Evolutionary conservation across 768 basidiomycete species (phyloP), one percentile per base, ranked within the genome.

Genomic region (Phaeotremella skinneri): DNA sequence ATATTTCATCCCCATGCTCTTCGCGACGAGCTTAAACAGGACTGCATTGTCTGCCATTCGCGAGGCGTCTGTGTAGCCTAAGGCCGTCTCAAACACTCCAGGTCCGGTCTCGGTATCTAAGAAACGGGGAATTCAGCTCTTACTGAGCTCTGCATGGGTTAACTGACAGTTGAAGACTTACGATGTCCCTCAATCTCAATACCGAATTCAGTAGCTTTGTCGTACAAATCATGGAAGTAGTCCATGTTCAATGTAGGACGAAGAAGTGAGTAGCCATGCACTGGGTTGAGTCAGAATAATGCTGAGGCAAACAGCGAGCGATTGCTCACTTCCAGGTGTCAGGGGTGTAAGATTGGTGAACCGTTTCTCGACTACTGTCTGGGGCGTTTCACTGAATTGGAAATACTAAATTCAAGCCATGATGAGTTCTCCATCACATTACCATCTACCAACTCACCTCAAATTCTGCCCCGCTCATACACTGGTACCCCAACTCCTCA

Each of bases 181-280:
- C 90, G 90, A 68, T 93, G 90, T 9, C 86, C 87, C 76, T 99
- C 96, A 11, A 98, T 81, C 0, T 83, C 81, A 30, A 98, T 83
- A 5, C 84, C 85, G 69, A 98, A 96, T 47, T 80, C 80, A 29
- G 79, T 66, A 52, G 75, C 74, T 55, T 68, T 68, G 73, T 98
- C 88, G 70, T 91, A 96, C 26, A 99, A 79, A 31, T 87, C 90
- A 61, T 86, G 83, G 77, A 98, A 98, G 76, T 93, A 99, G 14
- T 82, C 85, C 56, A 85, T 85, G 77, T 97, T 94, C 30, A 94
- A 80, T 42, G 93, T 90, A 0, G 92, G 91, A 39, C 93, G 82
- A 3, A 99, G 82, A 31, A 98, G 81, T 3, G 92, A 96, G 74
- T 98, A 98, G 3, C 96, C 96, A 68, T 98, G 96, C 89, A 94